Evolutionary conservation across 139 green algal species (phyloP), one percentile per base, ranked within the genome.

Genomic region (Chlorella sp.): DNA sequence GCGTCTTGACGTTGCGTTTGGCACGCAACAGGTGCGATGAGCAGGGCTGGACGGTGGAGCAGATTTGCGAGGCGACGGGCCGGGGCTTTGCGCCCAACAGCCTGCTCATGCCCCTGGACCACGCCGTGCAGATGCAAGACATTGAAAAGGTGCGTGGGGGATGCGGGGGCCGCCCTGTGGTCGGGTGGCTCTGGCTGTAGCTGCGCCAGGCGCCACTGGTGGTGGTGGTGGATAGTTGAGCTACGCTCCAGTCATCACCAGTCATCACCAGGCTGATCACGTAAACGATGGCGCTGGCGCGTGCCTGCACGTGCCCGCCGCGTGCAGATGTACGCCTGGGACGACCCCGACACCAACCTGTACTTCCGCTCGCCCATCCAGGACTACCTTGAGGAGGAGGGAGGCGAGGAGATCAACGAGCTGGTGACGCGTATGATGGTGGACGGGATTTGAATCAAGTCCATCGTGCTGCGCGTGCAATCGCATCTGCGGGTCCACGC

Each of bases 31-130:
- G n/a, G n/a, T n/a, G n/a, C 1, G 17, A 26, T 1, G 74, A 69
- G 0, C 22, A 77, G 4, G 74, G 74, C 35, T 79, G 70, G 79
- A 61, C 1, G 3, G 31, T 62, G 24, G 67, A 81, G 50, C 49
- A 79, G 5, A 66, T 84, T 5, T 63, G 70, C 1, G 66, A 67
- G 30, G 70, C 30, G 0, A 69, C 67, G 0, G 79, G 74, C 0
- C 55, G 73, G 17, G 24, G 14, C 33, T 77, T 50, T 27, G n/a
- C 32, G n/a, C 32, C 64, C 5, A 27, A 49, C 27, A 31, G 36
- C 1, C 72, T 69, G 32, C 31, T 72, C 22, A n/a, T 65, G 1
- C 27, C 14, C 22, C 27, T 60, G 36, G 24, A 77, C 36, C 51
- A 75, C 30, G 60, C 60, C 1, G 70, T 62, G 3, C 2, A 1